Conservation (phyloP, 208 protist species). For the Trypanosoma cruzi region DNA sequence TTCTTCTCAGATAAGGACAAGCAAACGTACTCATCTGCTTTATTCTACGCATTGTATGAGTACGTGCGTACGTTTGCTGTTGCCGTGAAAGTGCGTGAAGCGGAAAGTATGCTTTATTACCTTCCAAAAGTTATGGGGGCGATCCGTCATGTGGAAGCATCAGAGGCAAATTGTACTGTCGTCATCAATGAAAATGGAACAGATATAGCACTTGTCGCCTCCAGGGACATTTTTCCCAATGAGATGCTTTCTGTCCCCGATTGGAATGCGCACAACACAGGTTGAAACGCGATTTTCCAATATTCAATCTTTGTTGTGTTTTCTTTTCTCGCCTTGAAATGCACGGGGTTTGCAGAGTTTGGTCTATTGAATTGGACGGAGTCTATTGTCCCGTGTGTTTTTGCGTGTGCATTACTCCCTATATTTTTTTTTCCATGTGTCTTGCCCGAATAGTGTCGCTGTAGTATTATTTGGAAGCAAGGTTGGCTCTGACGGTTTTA, state of each 20-base stretch:
- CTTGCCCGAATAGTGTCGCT: too few species aligned
- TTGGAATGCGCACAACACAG: not conserved
- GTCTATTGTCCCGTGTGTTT: too few species aligned
- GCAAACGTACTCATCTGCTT: conserved; percentile 42
- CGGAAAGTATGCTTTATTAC: conserved; percentile 11
- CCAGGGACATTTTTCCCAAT: conserved; percentile 3
- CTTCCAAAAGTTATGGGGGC: conserved; percentile 24
- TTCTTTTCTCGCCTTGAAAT: not conserved
- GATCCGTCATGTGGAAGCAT: conserved; percentile 4
- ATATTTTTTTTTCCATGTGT: too few species aligned
- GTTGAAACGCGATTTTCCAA: not conserved
- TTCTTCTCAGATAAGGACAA: conserved; percentile 59
- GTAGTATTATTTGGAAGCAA: too few species aligned
- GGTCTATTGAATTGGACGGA: not conserved
- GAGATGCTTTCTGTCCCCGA: conserved; percentile 15
- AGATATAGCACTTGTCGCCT: conserved; percentile 6
- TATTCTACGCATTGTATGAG: conserved; percentile 55
- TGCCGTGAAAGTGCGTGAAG: not conserved
- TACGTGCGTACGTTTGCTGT: conserved; percentile 48
- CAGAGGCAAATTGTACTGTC: conserved; percentile 17
- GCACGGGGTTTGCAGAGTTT: not conserved
- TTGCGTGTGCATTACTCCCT: too few species aligned
- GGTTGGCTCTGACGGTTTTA: too few species aligned
- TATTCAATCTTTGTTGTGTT: not conserved
- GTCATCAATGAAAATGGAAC: not conserved